Conservation (phyloP, 1,284 basidiomycete species). For the Leccinum pseudoinsigne region DNA sequence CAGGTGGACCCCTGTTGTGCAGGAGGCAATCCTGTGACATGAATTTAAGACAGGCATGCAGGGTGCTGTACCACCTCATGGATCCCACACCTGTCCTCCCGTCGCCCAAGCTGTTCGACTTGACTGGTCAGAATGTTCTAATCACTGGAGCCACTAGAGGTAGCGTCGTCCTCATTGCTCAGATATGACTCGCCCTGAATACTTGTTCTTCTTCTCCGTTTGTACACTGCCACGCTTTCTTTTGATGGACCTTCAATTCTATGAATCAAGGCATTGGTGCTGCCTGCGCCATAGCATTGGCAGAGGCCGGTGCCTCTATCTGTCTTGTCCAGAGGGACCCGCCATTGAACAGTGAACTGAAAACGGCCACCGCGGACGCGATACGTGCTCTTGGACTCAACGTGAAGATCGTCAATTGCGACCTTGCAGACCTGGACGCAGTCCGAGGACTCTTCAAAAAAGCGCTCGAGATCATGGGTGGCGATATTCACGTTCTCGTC, state of each 20-base stretch:
- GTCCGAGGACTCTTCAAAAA: slow-evolving; percentile 68
- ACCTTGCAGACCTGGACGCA: slow-evolving; percentile 67
- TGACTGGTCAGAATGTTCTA: slow-evolving; percentile 60
- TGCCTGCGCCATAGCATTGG: slow-evolving; percentile 70
- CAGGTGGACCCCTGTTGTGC: slow-evolving; percentile 9
- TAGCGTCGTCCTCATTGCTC: slow-evolving; percentile 36
- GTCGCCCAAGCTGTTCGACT: slow-evolving; percentile 57
- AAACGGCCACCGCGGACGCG: slow-evolving; percentile 56
- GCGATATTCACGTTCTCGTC: slow-evolving; percentile 82
- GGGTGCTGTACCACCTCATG: slow-evolving; percentile 32
- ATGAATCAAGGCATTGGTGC: slow-evolving; percentile 65
- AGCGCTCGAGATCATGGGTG: slow-evolving; percentile 62
- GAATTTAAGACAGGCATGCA: slow-evolving; percentile 28
- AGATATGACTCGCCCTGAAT: slow-evolving; percentile 13
- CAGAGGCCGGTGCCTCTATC: slow-evolving; percentile 79
- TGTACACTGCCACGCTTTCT: slow-evolving; percentile 15
- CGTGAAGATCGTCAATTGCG: slow-evolving; percentile 66
- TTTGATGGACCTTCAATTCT: slow-evolving; percentile 15
- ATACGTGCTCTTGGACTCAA: slow-evolving; percentile 47
- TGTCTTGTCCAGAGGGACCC: slow-evolving; percentile 72
- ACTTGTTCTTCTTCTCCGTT: slow-evolving; percentile 12
- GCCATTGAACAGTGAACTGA: slow-evolving; percentile 38
- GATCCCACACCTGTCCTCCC: slow-evolving; percentile 45
- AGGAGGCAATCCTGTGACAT: slow-evolving; percentile 1
- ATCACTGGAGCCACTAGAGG: slow-evolving; percentile 73